Evolutionary conservation across 345 rosid genomes (phyloP), one percentile per base, ranked within the genome.

Genomic region (Populus euphratica): DNA sequence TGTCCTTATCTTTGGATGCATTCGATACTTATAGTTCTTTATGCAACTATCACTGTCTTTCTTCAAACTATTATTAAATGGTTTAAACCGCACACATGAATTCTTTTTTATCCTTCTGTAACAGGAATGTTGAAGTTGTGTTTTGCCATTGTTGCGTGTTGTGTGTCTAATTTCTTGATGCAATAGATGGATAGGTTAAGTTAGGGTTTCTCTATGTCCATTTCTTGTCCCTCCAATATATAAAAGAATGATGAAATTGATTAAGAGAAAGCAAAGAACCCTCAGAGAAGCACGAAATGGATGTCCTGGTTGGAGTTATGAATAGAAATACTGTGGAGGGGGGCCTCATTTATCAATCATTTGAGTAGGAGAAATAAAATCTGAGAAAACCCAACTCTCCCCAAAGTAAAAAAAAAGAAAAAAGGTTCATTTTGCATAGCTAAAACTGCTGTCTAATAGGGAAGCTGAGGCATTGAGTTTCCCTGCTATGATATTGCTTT

Each of bases 1-100:
- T 82, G 56, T 27, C 18, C 63, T 69, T 35, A 18, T 73, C 75
- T 16, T 74, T 50, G 76, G 49, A 47, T 52, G 1, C 56, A 5
- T 68, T 21, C 18, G 13, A 27, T 68, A 33, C 67, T 76, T 13
- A 21, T 20, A 25, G 36, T 69, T 67, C 27, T 47, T 9, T 69
- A 7, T 72, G 6, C 1, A 59, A 36, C 13, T 16, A 12, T 65
- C 20, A 33, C 20, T 21, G 2, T 65, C 39, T 33, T 6, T 61
- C 56, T 11, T 27, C 67, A 25, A 66, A 14, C 43, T 36, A 8
- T 66, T 36, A 9, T 66, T 61, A 7, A 23, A 4, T 6, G 43
- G 23, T 5, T 33, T 33, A 33, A 33, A 33, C 36, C 5, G 0
- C n/a, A 5, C 44, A 23, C 20, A 10, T 29, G 50, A 29, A 20